Base-by-base conservation (phyloP, 2,329 filamentous ascomycete species). In the Hansfordia pulvinata region DNA sequence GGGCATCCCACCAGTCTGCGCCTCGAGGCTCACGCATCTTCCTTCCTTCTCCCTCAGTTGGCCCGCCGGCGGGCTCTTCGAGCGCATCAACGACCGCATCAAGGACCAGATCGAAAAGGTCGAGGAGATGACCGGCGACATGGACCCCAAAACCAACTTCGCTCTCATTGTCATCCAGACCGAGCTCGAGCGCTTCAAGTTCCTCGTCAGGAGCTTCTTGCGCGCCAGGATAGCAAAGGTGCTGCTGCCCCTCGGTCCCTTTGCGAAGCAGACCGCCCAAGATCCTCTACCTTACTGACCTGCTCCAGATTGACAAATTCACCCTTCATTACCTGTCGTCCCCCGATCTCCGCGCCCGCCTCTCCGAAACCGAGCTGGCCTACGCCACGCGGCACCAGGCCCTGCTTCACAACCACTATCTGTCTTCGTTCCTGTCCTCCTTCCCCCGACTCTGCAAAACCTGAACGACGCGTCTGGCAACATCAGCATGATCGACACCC, bases 91-190 rank as follows among this genome's bases (percentile, higher is more conserved):
- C 54, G 69, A 72, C 33, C 68, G 76, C 32, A 71, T 84, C 36
- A 71, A 74, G 39, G 54, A 56, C 24, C 77, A 82, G 58, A 80
- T 81, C 43, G 68, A 76, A 50, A 67, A 63, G 39, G 71, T 83
- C 35, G 77, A 82, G 55, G 69, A 76, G 32, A 69, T 86, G 64
- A 88, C 80, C 9, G 80, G 79, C 35, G 76, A 81, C 45, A 79
- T 86, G 72, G 85, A 93, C 44, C 80, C 86, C 24, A 85, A 81
- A 52, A 77, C 82, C 36, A 96, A 93, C 50, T 93, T 98, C 50
- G 74, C 75, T 34, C 75, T 96, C 44, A 93, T 94, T 25, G 79
- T 98, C 35, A 76, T 94, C 29, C 90, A 98, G 60, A 96, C 92
- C 6, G 90, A 98, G 56, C 69, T 98, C 29, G 86, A 94, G 50